These are phyloP conservation scores for Yarrowia sp. DNA, from an alignment of 805 yeast genomes.

Conservation along the genomic window DNA sequence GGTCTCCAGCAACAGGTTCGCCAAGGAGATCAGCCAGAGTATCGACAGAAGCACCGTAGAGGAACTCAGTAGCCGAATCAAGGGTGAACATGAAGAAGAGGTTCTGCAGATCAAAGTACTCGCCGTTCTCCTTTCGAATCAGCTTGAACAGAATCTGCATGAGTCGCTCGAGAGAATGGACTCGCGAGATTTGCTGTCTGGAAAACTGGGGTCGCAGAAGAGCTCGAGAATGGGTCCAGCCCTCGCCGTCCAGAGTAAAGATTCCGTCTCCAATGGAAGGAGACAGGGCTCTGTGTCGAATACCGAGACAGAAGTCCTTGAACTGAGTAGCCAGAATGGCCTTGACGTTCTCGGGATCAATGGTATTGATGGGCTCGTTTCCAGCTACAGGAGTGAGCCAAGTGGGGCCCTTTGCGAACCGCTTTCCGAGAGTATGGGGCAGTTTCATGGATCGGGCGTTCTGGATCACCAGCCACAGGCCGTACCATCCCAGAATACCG, in stretches of 20 bases:
- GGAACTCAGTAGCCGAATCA: constrained; percentile 50
- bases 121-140: constrained; percentile 25
- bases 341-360: constrained; percentile 50
- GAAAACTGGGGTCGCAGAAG: constrained; percentile 51
- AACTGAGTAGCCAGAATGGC: constrained; percentile 49
- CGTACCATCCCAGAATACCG: constrained; percentile 35
- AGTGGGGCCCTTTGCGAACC: constrained; percentile 9
- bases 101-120: constrained; percentile 46
- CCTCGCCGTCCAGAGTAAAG: constrained; percentile 50
- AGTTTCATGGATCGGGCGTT: constrained; percentile 10
- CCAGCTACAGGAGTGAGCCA: constrained; percentile 29
- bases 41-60: constrained; percentile 49
- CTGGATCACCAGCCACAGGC: constrained; percentile 2
- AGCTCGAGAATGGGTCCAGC: constrained; percentile 51
- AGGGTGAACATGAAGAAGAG: constrained; percentile 48
- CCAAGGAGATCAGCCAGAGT: constrained; percentile 44
- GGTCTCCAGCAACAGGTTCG: constrained; percentile 37
- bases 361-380: constrained; percentile 42
- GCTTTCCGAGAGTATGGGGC: constrained; percentile 20
- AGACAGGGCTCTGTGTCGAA: constrained; percentile 44
- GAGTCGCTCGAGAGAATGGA: constrained; percentile 46
- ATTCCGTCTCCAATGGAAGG: constrained; percentile 51
- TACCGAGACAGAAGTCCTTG: constrained; percentile 47
- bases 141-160: constrained; percentile 41
- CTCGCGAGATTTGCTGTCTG: constrained; percentile 48